Percentiles rank a stretch among this genome's conserved stretches.
Evolutionary conservation across 306 rosid genomes (phyloP).

Genomic region (Hippophae rhamnoides): DNA sequence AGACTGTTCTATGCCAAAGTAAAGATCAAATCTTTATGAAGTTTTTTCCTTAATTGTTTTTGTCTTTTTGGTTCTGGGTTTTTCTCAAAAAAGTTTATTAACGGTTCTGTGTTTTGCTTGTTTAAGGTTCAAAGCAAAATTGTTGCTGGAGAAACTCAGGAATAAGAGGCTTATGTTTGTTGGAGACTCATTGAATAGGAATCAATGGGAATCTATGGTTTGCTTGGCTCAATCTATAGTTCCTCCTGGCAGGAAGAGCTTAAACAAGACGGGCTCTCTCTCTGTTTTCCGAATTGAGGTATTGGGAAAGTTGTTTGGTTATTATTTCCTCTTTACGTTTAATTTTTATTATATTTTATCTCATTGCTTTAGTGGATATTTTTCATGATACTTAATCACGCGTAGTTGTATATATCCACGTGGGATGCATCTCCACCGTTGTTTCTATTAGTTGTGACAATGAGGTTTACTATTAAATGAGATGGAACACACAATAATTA

Average conservation of each 20-base stretch:
- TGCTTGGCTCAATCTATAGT: conserved; percentile 69
- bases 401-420: no score
- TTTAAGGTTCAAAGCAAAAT: conserved; percentile 68
- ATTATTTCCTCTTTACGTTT: no score
- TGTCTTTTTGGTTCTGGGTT: neutral
- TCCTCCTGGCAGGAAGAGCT: conserved; percentile 58
- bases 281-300: conserved; percentile 69
- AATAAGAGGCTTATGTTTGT: conserved; percentile 97
- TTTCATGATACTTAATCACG: neutral
- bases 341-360: neutral
- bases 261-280: conserved; percentile 65
- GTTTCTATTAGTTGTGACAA: no score
- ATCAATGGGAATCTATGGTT: conserved; percentile 99
- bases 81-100: neutral
- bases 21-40: neutral
- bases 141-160: conserved; percentile 76
- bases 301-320: neutral
- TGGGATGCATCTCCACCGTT: no score
- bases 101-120: neutral
- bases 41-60: neutral
- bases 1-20: conserved; percentile 87
- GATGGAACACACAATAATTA: no score
- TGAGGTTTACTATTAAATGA: no score
- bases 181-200: conserved; percentile 89
- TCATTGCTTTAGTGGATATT: neutral